Percentiles rank a stretch among this genome's conserved stretches.
These are phyloP conservation scores for Fragilaria radians DNA, from an alignment of 108 stramenopile genomes.

Conservation along the genomic window DNA sequence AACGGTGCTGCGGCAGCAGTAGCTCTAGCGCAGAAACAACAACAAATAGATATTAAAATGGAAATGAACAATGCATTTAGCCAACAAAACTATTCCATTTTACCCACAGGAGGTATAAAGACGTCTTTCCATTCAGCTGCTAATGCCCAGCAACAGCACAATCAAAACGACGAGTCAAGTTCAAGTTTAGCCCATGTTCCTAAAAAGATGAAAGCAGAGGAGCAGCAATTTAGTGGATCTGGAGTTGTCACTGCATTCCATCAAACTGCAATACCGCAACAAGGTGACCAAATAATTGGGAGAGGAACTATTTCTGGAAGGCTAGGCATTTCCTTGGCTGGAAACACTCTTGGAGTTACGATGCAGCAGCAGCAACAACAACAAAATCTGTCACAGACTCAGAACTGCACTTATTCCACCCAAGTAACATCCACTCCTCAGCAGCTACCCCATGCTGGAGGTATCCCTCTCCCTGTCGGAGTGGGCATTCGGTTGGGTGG, in stretches of 20 bases:
- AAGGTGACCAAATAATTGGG: background rate
- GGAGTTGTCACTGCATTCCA: background rate
- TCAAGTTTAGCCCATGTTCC: background rate
- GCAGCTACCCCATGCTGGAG: slow-evolving; percentile 4
- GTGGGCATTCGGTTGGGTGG: slow-evolving; percentile 58
- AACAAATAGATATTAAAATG: slow-evolving; percentile 5
- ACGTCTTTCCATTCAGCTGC: slow-evolving; percentile 46
- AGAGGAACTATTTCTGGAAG: slow-evolving; percentile 9
- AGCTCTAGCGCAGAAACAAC: slow-evolving; percentile 11
- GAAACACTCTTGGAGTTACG: slow-evolving; percentile 9
- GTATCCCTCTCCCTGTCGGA: slow-evolving; percentile 49
- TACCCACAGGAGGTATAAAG: slow-evolving; percentile 61
- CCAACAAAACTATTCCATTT: background rate
- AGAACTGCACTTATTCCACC: background rate
- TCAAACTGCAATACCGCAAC: background rate
- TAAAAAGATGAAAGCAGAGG: slow-evolving; percentile 7
- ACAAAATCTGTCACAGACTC: background rate
- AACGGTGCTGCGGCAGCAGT: slow-evolving; percentile 13
- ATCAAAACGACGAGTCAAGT: slow-evolving; percentile 15
- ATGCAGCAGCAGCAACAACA: background rate
- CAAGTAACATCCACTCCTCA: background rate
- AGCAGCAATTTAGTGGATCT: background rate
- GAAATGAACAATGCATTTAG: background rate
- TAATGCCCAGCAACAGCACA: slow-evolving; percentile 15
- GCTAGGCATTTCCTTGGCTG: slow-evolving; percentile 11